These are phyloP conservation scores for Talaromyces ruber DNA, from an alignment of 495 filamentous ascomycete species.

Conservation along the genomic window DNA sequence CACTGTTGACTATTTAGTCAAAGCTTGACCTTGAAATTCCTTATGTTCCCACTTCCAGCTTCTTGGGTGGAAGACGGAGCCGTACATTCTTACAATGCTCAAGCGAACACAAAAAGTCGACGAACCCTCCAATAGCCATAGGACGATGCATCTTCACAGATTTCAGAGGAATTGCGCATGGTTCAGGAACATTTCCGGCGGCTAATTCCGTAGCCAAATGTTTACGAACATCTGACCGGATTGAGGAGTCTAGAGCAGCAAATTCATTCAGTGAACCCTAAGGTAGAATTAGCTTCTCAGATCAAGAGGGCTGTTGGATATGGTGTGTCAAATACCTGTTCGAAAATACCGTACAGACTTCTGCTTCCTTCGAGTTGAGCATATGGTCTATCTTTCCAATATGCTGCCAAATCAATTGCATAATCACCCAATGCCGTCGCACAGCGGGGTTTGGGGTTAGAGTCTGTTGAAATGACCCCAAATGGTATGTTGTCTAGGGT, in stretches of 20 bases:
- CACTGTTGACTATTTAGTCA: background rate
- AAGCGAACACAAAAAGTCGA: slow-evolving; percentile 63
- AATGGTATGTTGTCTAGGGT: slow-evolving; percentile 79
- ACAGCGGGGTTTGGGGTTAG: slow-evolving; percentile 38
- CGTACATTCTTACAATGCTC: slow-evolving; percentile 22
- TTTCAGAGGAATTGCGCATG: slow-evolving; percentile 44
- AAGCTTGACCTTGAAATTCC: background rate
- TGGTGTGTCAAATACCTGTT: background rate
- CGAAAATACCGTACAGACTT: slow-evolving; percentile 16
- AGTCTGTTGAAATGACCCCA: slow-evolving; percentile 60
- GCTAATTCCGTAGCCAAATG: slow-evolving; percentile 33
- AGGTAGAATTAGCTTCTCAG: background rate
- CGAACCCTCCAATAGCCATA: slow-evolving; percentile 73
- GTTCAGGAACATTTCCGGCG: slow-evolving; percentile 45
- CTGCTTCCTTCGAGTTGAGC: slow-evolving; percentile 35
- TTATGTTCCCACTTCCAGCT: background rate
- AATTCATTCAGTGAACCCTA: background rate
- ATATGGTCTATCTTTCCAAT: slow-evolving; percentile 39
- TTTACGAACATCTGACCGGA: slow-evolving; percentile 35
- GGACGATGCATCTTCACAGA: slow-evolving; percentile 63
- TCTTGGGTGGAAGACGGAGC: background rate
- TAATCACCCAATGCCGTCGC: slow-evolving; percentile 55
- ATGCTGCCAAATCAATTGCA: slow-evolving; percentile 59
- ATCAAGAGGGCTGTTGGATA: background rate
- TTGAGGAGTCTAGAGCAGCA: background rate